Evolutionary conservation across 108 stramenopile species (phyloP).

Genomic region (Discostella stelligeroides): DNA sequence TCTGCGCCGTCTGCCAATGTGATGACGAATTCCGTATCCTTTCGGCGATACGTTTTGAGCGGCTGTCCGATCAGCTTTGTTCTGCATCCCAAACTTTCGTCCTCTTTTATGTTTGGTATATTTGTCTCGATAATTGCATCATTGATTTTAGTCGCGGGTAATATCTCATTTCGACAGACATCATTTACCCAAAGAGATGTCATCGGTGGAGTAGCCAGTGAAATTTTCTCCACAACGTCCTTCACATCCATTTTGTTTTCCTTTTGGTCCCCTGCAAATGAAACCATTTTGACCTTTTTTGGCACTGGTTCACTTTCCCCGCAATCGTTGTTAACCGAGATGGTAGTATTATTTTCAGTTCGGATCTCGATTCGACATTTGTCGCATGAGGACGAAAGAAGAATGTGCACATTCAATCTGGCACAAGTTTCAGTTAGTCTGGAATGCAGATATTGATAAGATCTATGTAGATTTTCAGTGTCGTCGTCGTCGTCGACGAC

Average conservation of each 20-base stretch:
- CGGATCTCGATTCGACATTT: constrained; percentile 34
- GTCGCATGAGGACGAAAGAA: constrained; percentile 30
- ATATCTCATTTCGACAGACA: neutral
- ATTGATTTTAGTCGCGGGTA: neutral
- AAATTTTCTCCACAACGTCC: constrained; percentile 27
- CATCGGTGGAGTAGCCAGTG: constrained; percentile 37
- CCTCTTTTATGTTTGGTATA: neutral
- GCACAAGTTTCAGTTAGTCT: neutral
- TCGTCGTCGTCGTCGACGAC: neutral
- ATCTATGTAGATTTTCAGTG: constrained; percentile 16
- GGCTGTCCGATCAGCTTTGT: constrained; percentile 31
- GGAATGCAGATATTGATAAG: constrained; percentile 11
- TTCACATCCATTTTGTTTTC: constrained; percentile 20
- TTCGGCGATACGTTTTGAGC: constrained; percentile 32
- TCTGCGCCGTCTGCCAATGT: constrained; percentile 46
- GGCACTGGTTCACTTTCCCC: constrained; percentile 4
- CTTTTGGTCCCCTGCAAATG: neutral
- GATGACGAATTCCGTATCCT: constrained; percentile 39
- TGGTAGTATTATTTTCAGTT: constrained; percentile 5
- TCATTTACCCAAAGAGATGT: constrained; percentile 27
- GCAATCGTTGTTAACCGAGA: neutral
- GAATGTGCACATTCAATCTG: constrained; percentile 31
- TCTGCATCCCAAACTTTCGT: constrained; percentile 2
- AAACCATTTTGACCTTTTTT: constrained; percentile 23
- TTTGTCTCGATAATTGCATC: neutral